Percentiles rank a stretch among this genome's conserved stretches.
phyloP scores from a whole-genome alignment of 1,284 basidiomycete species.

The Rhizopogon parksii region DNA sequence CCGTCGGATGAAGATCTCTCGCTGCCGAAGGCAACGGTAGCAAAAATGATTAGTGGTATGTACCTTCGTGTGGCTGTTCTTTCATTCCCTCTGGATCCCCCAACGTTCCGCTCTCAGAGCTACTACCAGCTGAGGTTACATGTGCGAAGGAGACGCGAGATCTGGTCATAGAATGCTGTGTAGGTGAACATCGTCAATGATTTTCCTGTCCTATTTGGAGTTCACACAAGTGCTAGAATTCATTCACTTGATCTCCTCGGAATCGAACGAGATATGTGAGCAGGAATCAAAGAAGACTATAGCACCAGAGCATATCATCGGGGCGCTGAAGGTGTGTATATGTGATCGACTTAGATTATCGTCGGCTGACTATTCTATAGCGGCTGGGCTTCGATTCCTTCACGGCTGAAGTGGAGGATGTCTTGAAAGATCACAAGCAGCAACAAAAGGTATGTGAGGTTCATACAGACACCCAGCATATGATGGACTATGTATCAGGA shows the following conservation, averaged over 20 bases:
- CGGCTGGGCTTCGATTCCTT: constrained; percentile 88
- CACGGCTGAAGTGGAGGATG: constrained; percentile 83
- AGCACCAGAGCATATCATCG: constrained; percentile 93
- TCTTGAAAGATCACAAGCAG: constrained; percentile 92
- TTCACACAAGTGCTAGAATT: constrained; percentile 63
- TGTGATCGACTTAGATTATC: neutral
- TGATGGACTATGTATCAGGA: constrained; percentile 40
- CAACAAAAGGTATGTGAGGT: constrained; percentile 71
- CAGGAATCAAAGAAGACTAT: constrained; percentile 99
- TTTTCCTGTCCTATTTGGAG: constrained; percentile 5
- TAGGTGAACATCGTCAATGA: constrained; percentile 61
- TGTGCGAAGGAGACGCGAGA: constrained; percentile 96
- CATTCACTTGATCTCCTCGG: constrained; percentile 94
- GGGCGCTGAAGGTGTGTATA: constrained; percentile 76
- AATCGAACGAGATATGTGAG: constrained; percentile 98
- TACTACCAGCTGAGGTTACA: constrained; percentile 83
- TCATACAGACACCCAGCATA: constrained; percentile 7
- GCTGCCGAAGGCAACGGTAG: constrained; percentile 93
- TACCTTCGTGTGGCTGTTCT: neutral
- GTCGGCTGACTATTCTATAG: constrained; percentile 32
- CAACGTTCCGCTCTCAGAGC: constrained; percentile 46
- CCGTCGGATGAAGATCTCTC: constrained; percentile 86
- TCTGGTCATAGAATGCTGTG: constrained; percentile 95
- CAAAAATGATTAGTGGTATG: constrained; percentile 91
- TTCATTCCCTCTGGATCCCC: constrained; percentile 2